Evolutionary conservation across 1,284 basidiomycete species (phyloP).

Genomic region (Ustilago curta): DNA sequence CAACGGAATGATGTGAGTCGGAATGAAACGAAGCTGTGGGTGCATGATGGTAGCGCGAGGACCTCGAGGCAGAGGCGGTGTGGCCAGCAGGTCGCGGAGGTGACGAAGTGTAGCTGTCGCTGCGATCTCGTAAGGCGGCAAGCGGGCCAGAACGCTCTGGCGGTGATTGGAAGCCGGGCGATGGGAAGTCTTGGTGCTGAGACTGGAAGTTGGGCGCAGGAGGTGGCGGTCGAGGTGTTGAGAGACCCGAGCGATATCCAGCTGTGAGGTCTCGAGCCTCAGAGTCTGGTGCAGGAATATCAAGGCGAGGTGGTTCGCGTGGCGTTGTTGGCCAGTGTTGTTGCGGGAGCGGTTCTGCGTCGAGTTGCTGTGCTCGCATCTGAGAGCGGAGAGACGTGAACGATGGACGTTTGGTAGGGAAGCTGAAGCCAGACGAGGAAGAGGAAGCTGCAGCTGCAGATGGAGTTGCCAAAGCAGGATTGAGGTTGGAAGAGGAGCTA

Average conservation of each 20-base stretch:
- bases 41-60: slow-evolving; percentile 44
- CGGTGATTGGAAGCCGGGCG: slow-evolving; percentile 37
- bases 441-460: slow-evolving; percentile 1
- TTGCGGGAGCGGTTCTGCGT: slow-evolving; percentile 17
- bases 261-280: slow-evolving; percentile 48
- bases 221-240: slow-evolving; percentile 38
- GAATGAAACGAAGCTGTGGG: slow-evolving; percentile 40
- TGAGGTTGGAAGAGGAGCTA: slow-evolving; percentile 13
- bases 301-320: slow-evolving; percentile 29
- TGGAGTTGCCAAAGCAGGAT: slow-evolving; percentile 13
- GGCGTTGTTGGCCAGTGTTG: slow-evolving; percentile 34
- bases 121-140: slow-evolving; percentile 16
- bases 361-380: slow-evolving; percentile 25
- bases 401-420: slow-evolving; percentile 30
- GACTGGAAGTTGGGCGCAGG: slow-evolving; percentile 15
- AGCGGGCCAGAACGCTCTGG: slow-evolving; percentile 21
- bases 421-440: slow-evolving; percentile 34
- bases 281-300: slow-evolving; percentile 28
- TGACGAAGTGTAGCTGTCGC: slow-evolving; percentile 36
- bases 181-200: slow-evolving; percentile 25
- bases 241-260: slow-evolving; percentile 41
- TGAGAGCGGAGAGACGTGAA: slow-evolving; percentile 35
- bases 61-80: slow-evolving; percentile 26
- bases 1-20: slow-evolving; percentile 40
- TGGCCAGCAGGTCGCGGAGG: slow-evolving; percentile 34